phyloP scores from a whole-genome alignment of 495 filamentous ascomycete genomes.

The Pyronema omphalodes region DNA sequence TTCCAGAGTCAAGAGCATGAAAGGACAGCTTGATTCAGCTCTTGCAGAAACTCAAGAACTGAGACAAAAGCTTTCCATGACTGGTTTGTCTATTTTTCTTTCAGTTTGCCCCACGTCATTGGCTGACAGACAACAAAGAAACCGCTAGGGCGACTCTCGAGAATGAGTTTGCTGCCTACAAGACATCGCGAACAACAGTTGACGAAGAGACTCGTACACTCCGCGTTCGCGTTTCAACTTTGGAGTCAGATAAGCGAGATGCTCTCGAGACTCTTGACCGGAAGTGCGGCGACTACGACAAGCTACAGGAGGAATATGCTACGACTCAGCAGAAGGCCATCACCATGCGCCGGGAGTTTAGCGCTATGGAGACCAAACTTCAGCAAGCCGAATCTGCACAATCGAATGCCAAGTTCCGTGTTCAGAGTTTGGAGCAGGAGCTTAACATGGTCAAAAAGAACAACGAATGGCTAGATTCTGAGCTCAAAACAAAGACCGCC shows the following conservation, averaged over 20 bases:
- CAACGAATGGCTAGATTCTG: conserved; percentile 79
- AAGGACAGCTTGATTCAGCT: conserved; percentile 59
- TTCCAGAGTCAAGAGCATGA: conserved; percentile 60
- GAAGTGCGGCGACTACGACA: conserved; percentile 72
- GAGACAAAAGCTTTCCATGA: conserved; percentile 55
- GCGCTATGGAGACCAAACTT: conserved; percentile 56
- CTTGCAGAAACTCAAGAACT: conserved; percentile 61
- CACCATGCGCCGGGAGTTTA: conserved; percentile 61
- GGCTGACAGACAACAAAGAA: conserved; percentile 31
- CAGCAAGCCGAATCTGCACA: conserved; percentile 62
- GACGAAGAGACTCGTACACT: conserved; percentile 58
- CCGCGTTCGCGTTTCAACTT: conserved; percentile 57
- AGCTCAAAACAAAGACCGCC: conserved; percentile 69
- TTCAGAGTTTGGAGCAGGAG: conserved; percentile 75
- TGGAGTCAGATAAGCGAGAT: conserved; percentile 84
- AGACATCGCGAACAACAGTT: conserved; percentile 54
- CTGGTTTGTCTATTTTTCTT: conserved; percentile 39
- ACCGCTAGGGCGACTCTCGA: conserved; percentile 47
- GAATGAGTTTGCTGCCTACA: conserved; percentile 61
- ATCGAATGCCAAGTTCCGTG: conserved; percentile 63
- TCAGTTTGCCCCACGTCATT: neutral
- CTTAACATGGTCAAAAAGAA: conserved; percentile 67
- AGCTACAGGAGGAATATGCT: conserved; percentile 66
- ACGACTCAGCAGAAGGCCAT: conserved; percentile 73
- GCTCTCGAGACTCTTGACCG: conserved; percentile 72